A percentile compares a stretch with the other conserved stretches of the same genome.
Evolutionary conservation across 2,329 filamentous ascomycete species (phyloP).

Genomic region (Fusarium burgessii): DNA sequence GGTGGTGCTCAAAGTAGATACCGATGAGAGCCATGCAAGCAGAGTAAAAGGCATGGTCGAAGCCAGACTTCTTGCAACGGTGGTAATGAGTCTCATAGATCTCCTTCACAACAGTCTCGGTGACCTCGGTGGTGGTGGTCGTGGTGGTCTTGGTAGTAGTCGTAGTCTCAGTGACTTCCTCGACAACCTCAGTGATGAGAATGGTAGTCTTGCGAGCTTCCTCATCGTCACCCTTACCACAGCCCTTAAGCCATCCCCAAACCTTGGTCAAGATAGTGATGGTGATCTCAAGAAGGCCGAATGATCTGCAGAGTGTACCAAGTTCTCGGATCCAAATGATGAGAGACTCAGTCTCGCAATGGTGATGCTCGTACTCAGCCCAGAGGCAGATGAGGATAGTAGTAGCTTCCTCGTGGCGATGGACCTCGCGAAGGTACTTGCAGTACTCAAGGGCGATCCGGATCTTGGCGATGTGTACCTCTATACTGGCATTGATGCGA

Average conservation of each 20-base stretch:
- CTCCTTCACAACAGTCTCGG: slow-evolving; percentile 51
- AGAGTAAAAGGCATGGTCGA: slow-evolving; percentile 52
- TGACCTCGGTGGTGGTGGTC: slow-evolving; percentile 45
- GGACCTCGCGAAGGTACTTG: slow-evolving; percentile 49
- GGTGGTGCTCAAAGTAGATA: slow-evolving; percentile 47
- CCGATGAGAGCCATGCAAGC: slow-evolving; percentile 52
- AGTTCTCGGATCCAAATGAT: slow-evolving; percentile 54
- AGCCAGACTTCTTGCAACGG: slow-evolving; percentile 51
- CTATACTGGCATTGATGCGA: slow-evolving; percentile 46
- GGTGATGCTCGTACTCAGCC: slow-evolving; percentile 55
- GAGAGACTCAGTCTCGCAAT: slow-evolving; percentile 49
- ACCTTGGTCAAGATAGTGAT: slow-evolving; percentile 53
- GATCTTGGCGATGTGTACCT: slow-evolving; percentile 54
- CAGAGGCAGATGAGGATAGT: slow-evolving; percentile 57
- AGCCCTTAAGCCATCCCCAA: slow-evolving; percentile 55
- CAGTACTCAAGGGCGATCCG: slow-evolving; percentile 55
- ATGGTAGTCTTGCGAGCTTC: slow-evolving; percentile 51
- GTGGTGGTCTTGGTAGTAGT: slow-evolving; percentile 51
- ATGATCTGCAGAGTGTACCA: slow-evolving; percentile 49
- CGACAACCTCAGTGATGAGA: slow-evolving; percentile 55
- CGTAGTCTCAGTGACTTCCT: slow-evolving; percentile 54
- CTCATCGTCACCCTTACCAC: slow-evolving; percentile 48
- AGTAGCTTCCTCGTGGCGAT: slow-evolving; percentile 52
- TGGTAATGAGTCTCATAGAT: slow-evolving; percentile 53
- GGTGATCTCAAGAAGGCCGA: slow-evolving; percentile 52